These are phyloP conservation scores for Aspergillus quadrilineatus DNA, from an alignment of 2,329 filamentous ascomycete species.

Conservation along the genomic window DNA sequence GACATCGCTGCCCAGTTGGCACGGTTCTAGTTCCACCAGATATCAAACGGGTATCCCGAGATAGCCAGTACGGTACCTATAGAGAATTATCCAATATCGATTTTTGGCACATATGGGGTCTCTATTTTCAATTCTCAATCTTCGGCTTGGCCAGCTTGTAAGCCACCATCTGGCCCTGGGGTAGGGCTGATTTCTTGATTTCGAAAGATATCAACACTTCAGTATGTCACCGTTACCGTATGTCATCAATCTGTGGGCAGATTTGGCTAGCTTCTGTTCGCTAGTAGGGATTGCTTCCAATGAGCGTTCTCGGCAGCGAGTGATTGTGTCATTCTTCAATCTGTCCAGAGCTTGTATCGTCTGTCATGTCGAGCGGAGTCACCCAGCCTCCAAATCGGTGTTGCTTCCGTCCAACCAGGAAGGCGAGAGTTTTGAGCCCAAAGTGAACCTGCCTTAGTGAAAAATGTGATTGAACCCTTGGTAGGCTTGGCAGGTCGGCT, in stretches of 20 bases:
- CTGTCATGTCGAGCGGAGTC: neutral
- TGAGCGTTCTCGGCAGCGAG: neutral
- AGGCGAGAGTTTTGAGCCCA: neutral
- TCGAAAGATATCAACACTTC: neutral
- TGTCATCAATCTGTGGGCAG: neutral
- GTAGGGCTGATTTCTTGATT: neutral
- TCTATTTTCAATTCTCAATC: neutral
- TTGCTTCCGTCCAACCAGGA: neutral
- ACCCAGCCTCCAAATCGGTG: neutral
- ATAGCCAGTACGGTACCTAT: neutral
- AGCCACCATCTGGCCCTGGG: neutral
- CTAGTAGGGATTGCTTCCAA: neutral
- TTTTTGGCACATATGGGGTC: neutral
- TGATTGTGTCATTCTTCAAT: slow-evolving; percentile 1
- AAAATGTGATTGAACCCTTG: neutral
- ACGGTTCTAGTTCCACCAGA: neutral
- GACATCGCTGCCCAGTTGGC: neutral
- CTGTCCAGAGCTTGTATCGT: neutral
- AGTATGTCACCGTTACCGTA: neutral
- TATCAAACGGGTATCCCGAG: slow-evolving; percentile 2
- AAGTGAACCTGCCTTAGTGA: slow-evolving; percentile 5
- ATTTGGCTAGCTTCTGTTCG: neutral
- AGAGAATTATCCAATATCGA: neutral
- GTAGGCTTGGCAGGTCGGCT: neutral
- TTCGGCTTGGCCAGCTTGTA: neutral